A percentile compares a stretch with the other conserved stretches of the same genome.
phyloP scores from a whole-genome alignment of 306 rosid genomes.

The Vigna unguiculata region DNA sequence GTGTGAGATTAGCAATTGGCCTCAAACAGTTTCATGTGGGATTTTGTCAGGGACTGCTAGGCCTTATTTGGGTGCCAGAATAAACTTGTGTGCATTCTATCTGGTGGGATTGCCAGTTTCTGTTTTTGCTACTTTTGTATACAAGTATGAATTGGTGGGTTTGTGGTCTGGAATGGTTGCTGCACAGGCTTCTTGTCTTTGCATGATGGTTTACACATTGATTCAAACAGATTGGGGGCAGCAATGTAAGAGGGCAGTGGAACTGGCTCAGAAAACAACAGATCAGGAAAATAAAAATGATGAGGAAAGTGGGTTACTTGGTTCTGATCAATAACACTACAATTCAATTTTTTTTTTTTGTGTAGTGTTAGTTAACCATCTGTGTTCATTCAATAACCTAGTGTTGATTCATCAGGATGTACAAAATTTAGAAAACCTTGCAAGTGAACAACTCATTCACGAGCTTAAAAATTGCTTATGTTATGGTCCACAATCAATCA shows the following conservation, averaged over 20 bases:
- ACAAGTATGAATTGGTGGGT: conserved; percentile 67
- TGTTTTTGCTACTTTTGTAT: conserved; percentile 55
- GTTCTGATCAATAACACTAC: conserved; percentile 42
- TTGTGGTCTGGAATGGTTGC: conserved; percentile 86
- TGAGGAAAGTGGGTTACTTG: conserved; percentile 62
- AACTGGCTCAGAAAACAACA: conserved; percentile 47
- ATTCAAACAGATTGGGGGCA: conserved; percentile 80
- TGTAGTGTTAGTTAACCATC: background rate
- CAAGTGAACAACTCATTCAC: conserved; percentile 1
- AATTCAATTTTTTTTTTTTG: conserved; percentile 28
- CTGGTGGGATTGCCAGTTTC: conserved; percentile 80
- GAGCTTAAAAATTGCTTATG: background rate
- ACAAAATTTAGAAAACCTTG: background rate
- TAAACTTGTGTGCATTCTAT: conserved; percentile 84
- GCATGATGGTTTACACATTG: conserved; percentile 70
- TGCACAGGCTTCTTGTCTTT: conserved; percentile 75
- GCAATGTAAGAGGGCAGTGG: conserved; percentile 67
- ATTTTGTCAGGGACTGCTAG: conserved; percentile 78
- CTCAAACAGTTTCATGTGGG: conserved; percentile 90
- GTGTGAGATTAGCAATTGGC: conserved; percentile 77
- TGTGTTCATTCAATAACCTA: background rate
- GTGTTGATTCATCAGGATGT: conserved; percentile 1
- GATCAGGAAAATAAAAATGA: conserved; percentile 44
- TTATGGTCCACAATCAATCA: background rate
- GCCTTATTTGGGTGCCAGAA: conserved; percentile 80